Conservation (phyloP, 305 asterid genomes). For the Salvia sclarea region DNA sequence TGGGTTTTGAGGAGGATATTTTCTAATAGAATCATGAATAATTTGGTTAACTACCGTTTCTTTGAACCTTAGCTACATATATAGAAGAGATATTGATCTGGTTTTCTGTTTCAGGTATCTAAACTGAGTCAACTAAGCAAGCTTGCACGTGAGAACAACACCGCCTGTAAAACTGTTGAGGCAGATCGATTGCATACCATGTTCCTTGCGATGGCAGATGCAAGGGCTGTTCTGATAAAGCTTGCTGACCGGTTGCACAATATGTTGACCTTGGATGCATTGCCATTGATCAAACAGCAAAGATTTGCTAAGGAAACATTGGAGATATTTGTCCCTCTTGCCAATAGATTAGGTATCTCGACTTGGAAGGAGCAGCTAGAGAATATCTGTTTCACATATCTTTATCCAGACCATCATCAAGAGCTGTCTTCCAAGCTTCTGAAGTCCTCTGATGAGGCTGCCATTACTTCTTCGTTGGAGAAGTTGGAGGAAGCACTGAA, state of each 20-base stretch:
- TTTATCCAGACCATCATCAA: conserved; percentile 70
- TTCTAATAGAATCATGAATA: not conserved
- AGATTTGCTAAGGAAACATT: conserved; percentile 91
- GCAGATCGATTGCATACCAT: conserved; percentile 91
- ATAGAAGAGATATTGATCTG: conserved; percentile 5
- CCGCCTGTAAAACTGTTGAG: conserved; percentile 80
- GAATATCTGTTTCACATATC: conserved; percentile 76
- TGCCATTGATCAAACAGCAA: conserved; percentile 73
- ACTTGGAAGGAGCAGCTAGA: conserved; percentile 95
- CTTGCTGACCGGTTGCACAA: conserved; percentile 95
- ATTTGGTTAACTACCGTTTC: not conserved
- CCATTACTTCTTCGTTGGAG: conserved; percentile 62
- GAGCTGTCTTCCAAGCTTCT: conserved; percentile 72
- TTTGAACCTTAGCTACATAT: conserved; percentile 4
- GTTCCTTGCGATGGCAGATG: conserved; percentile 98
- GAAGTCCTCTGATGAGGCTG: conserved; percentile 63
- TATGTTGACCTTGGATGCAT: conserved; percentile 82
- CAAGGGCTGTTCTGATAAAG: conserved; percentile 90
- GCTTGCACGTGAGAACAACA: conserved; percentile 89
- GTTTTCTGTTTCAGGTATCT: conserved; percentile 60
- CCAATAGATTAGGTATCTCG: conserved; percentile 84
- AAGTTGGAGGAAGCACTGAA: conserved; percentile 68
- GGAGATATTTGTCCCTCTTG: conserved; percentile 91
- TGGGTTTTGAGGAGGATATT: not conserved
- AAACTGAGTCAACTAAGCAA: conserved; percentile 95